Percentiles rank a stretch among this genome's conserved stretches.
Conservation (phyloP, 129 eudicot genomes). For the Tanacetum coccineum region DNA sequence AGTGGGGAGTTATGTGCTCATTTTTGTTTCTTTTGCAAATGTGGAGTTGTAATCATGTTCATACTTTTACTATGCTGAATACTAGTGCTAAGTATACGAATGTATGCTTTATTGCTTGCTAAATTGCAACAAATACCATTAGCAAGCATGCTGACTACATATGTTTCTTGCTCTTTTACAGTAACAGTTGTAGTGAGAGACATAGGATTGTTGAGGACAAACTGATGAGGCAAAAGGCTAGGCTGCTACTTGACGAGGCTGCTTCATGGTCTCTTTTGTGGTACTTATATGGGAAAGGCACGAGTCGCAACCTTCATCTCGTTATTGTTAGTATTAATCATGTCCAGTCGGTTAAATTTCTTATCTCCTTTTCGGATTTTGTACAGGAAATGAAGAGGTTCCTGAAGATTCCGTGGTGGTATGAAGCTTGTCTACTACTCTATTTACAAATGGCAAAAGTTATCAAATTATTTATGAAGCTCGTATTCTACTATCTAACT, state of each 20-base stretch:
- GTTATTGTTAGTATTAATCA: background rate
- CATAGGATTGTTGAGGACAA: slow-evolving; percentile 86
- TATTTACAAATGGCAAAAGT: background rate
- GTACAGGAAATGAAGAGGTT: slow-evolving; percentile 80
- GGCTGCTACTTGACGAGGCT: slow-evolving; percentile 90
- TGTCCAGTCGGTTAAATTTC: background rate
- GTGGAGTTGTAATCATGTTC: too few species aligned
- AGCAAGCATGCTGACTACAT: slow-evolving; percentile 18
- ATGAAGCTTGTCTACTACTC: slow-evolving; percentile 15
- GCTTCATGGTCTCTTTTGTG: slow-evolving; percentile 99
- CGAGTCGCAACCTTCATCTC: slow-evolving; percentile 9
- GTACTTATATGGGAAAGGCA: slow-evolving; percentile 91
- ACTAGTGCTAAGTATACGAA: background rate
- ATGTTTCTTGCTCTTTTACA: slow-evolving; percentile 28
- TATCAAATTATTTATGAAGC: background rate
- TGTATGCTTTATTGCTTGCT: background rate
- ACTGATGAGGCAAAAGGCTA: slow-evolving; percentile 86
- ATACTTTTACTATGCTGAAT: slow-evolving; percentile 6
- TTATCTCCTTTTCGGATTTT: background rate
- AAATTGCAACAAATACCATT: slow-evolving; percentile 4
- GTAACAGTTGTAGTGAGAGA: slow-evolving; percentile 73
- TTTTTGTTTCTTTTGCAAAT: too few species aligned
- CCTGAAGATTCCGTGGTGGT: slow-evolving; percentile 71
- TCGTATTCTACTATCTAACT: background rate
- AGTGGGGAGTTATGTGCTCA: too few species aligned